Percentiles rank a stretch among this genome's conserved stretches.
These are phyloP conservation scores for Termitomyces sp. DNA, from an alignment of 768 basidiomycete genomes.

Conservation along the genomic window DNA sequence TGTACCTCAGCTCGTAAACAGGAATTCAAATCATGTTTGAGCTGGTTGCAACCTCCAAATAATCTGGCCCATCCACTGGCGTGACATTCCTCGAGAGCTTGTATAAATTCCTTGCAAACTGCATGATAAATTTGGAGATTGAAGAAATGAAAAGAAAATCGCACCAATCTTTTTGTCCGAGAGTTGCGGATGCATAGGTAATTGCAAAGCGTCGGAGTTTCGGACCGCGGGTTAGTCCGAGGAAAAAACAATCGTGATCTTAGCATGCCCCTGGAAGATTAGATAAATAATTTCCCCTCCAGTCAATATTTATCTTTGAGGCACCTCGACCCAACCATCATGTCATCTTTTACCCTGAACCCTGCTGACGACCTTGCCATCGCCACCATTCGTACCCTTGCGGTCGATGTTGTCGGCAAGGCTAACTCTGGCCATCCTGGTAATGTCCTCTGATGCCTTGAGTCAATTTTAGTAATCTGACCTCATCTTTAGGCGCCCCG, in stretches of 20 bases:
- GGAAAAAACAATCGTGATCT: background rate
- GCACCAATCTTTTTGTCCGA: conserved; percentile 60
- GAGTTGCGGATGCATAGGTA: conserved; percentile 64
- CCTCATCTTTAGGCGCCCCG: conserved; percentile 63
- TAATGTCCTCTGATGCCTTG: conserved; percentile 19
- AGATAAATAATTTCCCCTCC: conserved; percentile 12
- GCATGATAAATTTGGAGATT: conserved; percentile 2
- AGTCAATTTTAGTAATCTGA: conserved; percentile 1
- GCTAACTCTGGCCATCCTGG: conserved; percentile 95
- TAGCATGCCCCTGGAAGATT: conserved; percentile 9
- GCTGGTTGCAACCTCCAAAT: conserved; percentile 64
- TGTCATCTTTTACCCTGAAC: conserved; percentile 36
- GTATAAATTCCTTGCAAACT: conserved; percentile 76
- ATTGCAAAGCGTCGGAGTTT: conserved; percentile 6
- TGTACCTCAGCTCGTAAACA: conserved; percentile 71
- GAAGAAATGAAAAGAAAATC: conserved; percentile 12
- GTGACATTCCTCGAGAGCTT: conserved; percentile 73
- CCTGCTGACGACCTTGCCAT: conserved; percentile 53
- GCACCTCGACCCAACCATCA: conserved; percentile 25
- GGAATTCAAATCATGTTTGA: conserved; percentile 62
- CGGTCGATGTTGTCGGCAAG: conserved; percentile 73
- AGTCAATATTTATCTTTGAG: conserved; percentile 8
- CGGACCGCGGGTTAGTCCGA: conserved; percentile 11
- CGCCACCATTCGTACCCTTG: conserved; percentile 72
- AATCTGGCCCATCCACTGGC: conserved; percentile 55